A percentile compares a stretch with the other conserved stretches of the same genome.
Evolutionary conservation across 2,329 filamentous ascomycete genomes (phyloP).

Genomic region (Tolypocladium endophyticum): DNA sequence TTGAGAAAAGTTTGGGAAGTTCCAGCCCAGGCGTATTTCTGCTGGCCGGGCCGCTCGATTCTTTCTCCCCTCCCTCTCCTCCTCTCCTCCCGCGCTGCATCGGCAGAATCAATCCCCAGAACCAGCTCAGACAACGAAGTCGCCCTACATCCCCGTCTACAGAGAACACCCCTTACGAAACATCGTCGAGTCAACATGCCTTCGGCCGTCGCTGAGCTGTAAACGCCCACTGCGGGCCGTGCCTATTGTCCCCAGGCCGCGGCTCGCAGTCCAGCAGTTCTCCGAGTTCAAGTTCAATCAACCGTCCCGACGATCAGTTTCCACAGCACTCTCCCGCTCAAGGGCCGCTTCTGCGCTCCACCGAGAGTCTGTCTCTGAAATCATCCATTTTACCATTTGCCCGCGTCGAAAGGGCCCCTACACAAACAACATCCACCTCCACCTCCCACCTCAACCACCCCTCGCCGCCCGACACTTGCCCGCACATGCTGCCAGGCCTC

Average conservation of each 20-base stretch:
- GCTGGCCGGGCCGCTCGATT: conserved; percentile 4
- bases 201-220: conserved; percentile 82
- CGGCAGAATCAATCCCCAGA: conserved; percentile 14
- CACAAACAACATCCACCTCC: neutral
- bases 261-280: conserved; percentile 81
- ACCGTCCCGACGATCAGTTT: conserved; percentile 54
- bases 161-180: conserved; percentile 36
- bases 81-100: conserved; percentile 16
- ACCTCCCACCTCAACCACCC: neutral
- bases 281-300: conserved; percentile 56
- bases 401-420: conserved; percentile 17
- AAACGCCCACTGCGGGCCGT: conserved; percentile 73
- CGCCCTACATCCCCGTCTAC: conserved; percentile 25
- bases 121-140: conserved; percentile 53
- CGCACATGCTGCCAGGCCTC: neutral
- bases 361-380: conserved; percentile 29
- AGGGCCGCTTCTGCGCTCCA: conserved; percentile 20
- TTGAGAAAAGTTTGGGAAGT: conserved; percentile 9
- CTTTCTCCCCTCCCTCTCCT: conserved; percentile 1
- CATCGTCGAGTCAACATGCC: conserved; percentile 63
- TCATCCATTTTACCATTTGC: conserved; percentile 18
- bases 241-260: conserved; percentile 26
- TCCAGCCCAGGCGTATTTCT: conserved; percentile 4
- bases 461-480: neutral
- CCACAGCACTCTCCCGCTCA: conserved; percentile 43